Conservation (phyloP, 2,329 filamentous ascomycete genomes). For the Colletotrichum karsti region DNA sequence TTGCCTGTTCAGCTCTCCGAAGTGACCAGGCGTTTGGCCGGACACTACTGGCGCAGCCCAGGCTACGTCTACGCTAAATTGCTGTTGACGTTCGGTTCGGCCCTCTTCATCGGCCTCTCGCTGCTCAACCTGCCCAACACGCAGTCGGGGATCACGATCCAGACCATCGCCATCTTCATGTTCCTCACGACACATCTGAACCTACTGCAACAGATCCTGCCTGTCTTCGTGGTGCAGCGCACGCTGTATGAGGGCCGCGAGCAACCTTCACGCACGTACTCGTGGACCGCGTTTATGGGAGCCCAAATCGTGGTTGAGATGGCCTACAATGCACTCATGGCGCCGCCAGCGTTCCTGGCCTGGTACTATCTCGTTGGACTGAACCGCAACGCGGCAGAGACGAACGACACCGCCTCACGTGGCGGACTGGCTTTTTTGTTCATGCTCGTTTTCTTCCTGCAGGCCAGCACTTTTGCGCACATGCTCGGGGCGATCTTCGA, state of each 20-base stretch:
- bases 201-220: slow-evolving; percentile 71
- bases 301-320: slow-evolving; percentile 73
- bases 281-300: slow-evolving; percentile 72
- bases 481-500: slow-evolving; percentile 72
- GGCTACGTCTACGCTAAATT: slow-evolving; percentile 79
- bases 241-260: slow-evolving; percentile 74
- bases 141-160: slow-evolving; percentile 73
- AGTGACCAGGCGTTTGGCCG: slow-evolving; percentile 72
- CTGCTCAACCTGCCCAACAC: slow-evolving; percentile 69
- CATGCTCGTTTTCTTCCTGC: slow-evolving; percentile 70
- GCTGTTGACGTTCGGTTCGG: slow-evolving; percentile 58
- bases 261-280: slow-evolving; percentile 70
- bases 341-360: slow-evolving; percentile 66
- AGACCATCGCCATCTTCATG: slow-evolving; percentile 78
- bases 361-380: slow-evolving; percentile 77
- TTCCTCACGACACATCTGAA: slow-evolving; percentile 76
- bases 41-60: slow-evolving; percentile 82
- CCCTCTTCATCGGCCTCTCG: slow-evolving; percentile 72
- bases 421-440: slow-evolving; percentile 71
- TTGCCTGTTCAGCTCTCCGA: slow-evolving; percentile 67
- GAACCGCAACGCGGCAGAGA: slow-evolving; percentile 64
- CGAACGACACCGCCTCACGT: slow-evolving; percentile 53
- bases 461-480: slow-evolving; percentile 72
- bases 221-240: slow-evolving; percentile 71
- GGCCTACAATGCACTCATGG: slow-evolving; percentile 70